A percentile compares a stretch with the other conserved stretches of the same genome.
These are phyloP conservation scores for Simmondsia chinensis DNA, from an alignment of 148 eudicot genomes.

Conservation along the genomic window DNA sequence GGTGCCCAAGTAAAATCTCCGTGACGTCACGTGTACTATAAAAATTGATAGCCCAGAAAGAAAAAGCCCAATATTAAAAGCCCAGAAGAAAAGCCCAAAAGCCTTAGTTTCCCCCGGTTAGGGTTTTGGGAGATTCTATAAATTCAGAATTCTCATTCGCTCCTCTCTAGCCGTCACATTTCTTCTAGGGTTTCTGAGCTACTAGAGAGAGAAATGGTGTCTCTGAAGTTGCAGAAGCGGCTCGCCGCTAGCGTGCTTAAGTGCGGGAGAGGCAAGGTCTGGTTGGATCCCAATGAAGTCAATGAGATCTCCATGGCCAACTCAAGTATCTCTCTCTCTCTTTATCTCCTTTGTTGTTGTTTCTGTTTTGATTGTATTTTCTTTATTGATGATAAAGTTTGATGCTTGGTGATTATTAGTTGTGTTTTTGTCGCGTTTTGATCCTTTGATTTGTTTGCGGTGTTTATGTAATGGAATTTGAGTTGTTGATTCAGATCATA, in stretches of 20 bases:
- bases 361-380: not conserved
- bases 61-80: too few relatives aligned
- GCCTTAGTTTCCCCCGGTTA: too few relatives aligned
- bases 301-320: conserved; percentile 58
- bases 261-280: conserved; percentile 41
- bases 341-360: not conserved
- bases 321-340: conserved; percentile 28
- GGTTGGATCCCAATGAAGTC: conserved; percentile 51
- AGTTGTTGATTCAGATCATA: too few relatives aligned
- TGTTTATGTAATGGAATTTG: not conserved
- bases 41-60: too few relatives aligned
- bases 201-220: conserved; percentile 30
- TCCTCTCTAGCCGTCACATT: not conserved
- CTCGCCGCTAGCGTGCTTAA: conserved; percentile 34
- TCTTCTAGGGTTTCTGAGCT: not conserved
- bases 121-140: too few relatives aligned
- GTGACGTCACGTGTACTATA: too few relatives aligned
- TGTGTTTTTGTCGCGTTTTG: not conserved
- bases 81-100: too few relatives aligned
- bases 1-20: too few relatives aligned
- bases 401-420: too few relatives aligned
- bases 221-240: conserved; percentile 50
- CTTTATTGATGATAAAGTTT: too few relatives aligned
- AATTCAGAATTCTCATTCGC: too few relatives aligned
- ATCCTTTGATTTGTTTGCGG: not conserved